These are phyloP conservation scores for Colletotrichum costaricense DNA, from an alignment of 2,329 filamentous ascomycete genomes.

Conservation along the genomic window DNA sequence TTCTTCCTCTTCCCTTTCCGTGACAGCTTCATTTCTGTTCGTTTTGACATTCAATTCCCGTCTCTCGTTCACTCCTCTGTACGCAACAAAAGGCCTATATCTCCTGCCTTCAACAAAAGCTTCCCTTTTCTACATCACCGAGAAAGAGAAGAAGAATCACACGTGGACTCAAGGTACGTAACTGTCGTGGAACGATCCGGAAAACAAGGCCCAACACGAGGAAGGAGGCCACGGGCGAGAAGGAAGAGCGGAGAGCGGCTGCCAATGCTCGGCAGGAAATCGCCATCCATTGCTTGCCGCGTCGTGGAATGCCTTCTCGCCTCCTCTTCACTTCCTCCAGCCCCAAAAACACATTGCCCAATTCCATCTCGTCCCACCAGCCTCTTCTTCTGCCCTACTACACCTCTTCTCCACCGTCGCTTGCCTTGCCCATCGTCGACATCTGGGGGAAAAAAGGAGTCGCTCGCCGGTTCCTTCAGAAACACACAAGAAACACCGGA, in stretches of 20 bases:
- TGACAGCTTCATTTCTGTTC: conserved; percentile 36
- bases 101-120: conserved; percentile 39
- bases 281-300: conserved; percentile 10
- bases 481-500: conserved; percentile 28
- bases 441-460: neutral
- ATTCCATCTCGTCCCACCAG: conserved; percentile 43
- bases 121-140: conserved; percentile 35
- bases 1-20: conserved; percentile 35
- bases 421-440: conserved; percentile 17
- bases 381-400: neutral
- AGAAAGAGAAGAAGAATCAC: conserved; percentile 15
- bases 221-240: conserved; percentile 4
- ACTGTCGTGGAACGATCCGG: conserved; percentile 18
- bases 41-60: conserved; percentile 47
- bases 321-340: conserved; percentile 40
- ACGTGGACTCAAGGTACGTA: conserved; percentile 29
- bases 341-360: conserved; percentile 32
- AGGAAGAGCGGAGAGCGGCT: conserved; percentile 2
- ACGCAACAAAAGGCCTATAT: conserved; percentile 19
- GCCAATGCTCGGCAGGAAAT: conserved; percentile 31
- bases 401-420: conserved; percentile 20
- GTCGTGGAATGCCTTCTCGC: conserved; percentile 39
- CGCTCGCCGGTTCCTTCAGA: conserved; percentile 16
- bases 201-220: neutral
- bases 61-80: conserved; percentile 46